Evolutionary conservation across 208 protist species (phyloP), one percentile per base, ranked within the genome.

Genomic region (Trypanosoma cruzi): DNA sequence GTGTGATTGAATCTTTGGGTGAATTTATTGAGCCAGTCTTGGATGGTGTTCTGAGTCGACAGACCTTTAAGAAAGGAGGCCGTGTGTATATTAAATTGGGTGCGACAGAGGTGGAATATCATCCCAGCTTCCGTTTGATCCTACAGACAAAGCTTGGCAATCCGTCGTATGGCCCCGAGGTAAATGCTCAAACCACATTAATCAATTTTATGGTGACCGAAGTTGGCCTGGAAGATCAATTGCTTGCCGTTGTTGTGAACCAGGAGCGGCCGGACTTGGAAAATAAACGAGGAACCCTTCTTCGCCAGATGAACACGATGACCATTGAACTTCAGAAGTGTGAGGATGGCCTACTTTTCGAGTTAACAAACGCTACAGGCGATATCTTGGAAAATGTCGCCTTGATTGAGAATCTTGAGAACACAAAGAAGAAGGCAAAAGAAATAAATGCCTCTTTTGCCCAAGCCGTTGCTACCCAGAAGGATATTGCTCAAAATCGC

Each of bases 191-290:
- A 84, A 98, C 96, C 32, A 99, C 98, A 7, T 73, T 99, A 29
- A 98, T 99, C 81, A 99, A 99, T 88, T 99, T 99, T 79, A 99
- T 98, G 85, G 98, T 99, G 53, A 99, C 98, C 11, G 91, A 98
- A 69, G 93, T 94, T 28, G 98, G 98, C 64, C 89, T 99, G 44
- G 98, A 99, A 85, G 98, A 99, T 71, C 98, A 99, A 90, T 88
- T 99, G 65, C 88, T 99, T 14, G 98, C 97, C 4, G 86, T 98
- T 22, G 98, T 99, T 16, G 98, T 99, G 36, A 98, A 96, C 75
- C 88, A 98, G 68, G 98, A 99, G 79, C 89, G 96, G 24, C 98
- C 98, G 11, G 98, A 99, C 64, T 81, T 99, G 16, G 98, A 99
- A 84, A 96, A 98, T 85, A 90, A 93, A 70, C 96, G 98, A 70